These are phyloP conservation scores for Beauveria rudraprayagi DNA, from an alignment of 2,329 filamentous ascomycete species.

Conservation along the genomic window DNA sequence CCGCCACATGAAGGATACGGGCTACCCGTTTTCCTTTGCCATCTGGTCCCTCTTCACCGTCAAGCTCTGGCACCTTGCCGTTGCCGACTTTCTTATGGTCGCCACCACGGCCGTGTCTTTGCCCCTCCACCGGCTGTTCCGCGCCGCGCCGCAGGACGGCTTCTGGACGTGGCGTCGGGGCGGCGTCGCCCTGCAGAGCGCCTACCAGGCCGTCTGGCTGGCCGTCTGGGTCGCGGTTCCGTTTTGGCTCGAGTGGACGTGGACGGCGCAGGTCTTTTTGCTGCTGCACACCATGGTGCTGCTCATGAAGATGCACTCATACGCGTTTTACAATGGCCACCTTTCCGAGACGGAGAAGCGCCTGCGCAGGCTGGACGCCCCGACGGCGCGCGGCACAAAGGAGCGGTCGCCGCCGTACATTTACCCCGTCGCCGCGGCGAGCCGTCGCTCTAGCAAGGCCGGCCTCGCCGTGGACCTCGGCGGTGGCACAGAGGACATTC, in stretches of 20 bases:
- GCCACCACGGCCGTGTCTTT: constrained; percentile 62
- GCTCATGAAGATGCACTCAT: constrained; percentile 99
- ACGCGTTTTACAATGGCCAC: constrained; percentile 96
- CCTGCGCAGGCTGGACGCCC: constrained; percentile 69
- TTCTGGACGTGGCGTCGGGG: constrained; percentile 64
- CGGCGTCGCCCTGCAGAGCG: constrained; percentile 76
- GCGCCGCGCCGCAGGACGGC: constrained; percentile 40
- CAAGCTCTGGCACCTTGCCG: constrained; percentile 78
- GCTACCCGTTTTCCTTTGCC: constrained; percentile 72
- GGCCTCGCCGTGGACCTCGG: constrained; percentile 20
- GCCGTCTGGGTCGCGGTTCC: constrained; percentile 76
- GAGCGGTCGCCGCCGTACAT: constrained; percentile 64
- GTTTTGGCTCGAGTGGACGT: constrained; percentile 82
- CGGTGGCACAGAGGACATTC: constrained; percentile 3
- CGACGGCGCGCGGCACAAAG: constrained; percentile 46
- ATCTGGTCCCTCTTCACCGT: constrained; percentile 85
- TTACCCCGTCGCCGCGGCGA: constrained; percentile 58
- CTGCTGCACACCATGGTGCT: constrained; percentile 83
- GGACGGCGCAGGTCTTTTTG: constrained; percentile 95
- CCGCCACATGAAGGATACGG: constrained; percentile 89
- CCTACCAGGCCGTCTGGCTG: constrained; percentile 75
- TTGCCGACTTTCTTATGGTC: constrained; percentile 83
- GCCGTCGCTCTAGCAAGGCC: constrained; percentile 30
- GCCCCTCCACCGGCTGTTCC: constrained; percentile 63
- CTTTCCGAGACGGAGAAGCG: constrained; percentile 79